These are phyloP conservation scores for Senna siamea DNA, from an alignment of 306 rosid genomes.

Conservation along the genomic window DNA sequence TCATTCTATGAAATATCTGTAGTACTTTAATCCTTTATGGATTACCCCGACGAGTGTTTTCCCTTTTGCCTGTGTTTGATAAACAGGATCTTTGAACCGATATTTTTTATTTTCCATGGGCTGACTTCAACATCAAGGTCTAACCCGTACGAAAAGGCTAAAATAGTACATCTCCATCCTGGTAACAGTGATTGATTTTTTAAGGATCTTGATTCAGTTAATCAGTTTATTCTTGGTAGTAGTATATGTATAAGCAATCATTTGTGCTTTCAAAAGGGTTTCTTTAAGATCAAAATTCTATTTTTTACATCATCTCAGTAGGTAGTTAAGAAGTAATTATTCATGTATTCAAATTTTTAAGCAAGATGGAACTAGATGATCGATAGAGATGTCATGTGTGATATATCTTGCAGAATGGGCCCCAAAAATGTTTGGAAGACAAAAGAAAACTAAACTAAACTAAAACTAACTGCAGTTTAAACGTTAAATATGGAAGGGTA, in stretches of 20 bases:
- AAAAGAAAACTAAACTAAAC: neutral
- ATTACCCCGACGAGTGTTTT: too few species aligned
- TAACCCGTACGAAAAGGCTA: neutral
- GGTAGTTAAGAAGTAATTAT: neutral
- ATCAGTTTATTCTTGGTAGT: slow-evolving; percentile 2
- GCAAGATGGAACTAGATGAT: neutral
- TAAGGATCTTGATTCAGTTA: neutral
- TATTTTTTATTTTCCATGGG: neutral
- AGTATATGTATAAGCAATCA: too few species aligned
- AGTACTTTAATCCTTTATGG: too few species aligned
- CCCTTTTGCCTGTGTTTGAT: neutral
- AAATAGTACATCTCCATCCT: too few species aligned
- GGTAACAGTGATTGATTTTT: neutral
- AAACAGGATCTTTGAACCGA: neutral
- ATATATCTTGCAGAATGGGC: neutral
- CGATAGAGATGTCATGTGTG: neutral
- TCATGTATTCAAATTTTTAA: neutral
- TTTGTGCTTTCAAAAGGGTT: neutral
- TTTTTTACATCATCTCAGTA: too few species aligned
- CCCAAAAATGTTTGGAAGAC: neutral
- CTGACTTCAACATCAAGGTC: neutral
- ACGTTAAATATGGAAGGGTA: neutral
- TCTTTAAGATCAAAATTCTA: neutral
- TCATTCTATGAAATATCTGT: too few species aligned
- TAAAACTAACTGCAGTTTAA: neutral